These are phyloP conservation scores for Sarocladium oryzae DNA, from an alignment of 2,329 filamentous ascomycete genomes.

Conservation along the genomic window DNA sequence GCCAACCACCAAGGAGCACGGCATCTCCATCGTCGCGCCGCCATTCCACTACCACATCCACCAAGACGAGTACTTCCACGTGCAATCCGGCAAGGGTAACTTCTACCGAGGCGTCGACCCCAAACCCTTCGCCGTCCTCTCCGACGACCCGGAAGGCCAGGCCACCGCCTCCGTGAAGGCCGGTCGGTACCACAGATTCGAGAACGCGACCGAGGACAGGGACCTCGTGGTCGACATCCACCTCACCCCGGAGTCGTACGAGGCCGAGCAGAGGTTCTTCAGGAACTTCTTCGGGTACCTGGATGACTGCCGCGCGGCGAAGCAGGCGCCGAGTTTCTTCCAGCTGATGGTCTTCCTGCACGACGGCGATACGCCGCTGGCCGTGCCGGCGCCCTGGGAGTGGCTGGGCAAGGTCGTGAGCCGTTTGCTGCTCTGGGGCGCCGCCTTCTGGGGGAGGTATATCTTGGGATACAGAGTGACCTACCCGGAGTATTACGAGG, in stretches of 20 bases:
- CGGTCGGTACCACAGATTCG: conserved; percentile 1
- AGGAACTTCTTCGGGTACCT: conserved; percentile 7
- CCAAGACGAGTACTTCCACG: conserved; percentile 6
- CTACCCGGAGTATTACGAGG: conserved; percentile 6
- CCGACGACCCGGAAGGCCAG: background rate
- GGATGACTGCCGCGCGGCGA: background rate
- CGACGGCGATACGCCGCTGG: conserved; percentile 4
- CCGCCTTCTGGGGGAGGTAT: background rate
- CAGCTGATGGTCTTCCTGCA: conserved; percentile 7
- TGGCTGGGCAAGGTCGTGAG: background rate
- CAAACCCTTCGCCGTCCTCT: background rate
- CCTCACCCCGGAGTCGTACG: conserved; percentile 4
- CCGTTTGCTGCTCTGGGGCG: background rate
- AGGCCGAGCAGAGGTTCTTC: conserved; percentile 5
- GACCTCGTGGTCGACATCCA: conserved; percentile 5
- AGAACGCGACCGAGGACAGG: background rate
- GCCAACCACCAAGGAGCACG: background rate
- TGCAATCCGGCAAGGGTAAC: conserved; percentile 3
- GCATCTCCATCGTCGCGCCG: background rate
- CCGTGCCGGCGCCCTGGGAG: conserved; percentile 4
- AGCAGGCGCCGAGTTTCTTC: conserved; percentile 5
- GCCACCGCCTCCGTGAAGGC: background rate
- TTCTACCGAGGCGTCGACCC: conserved; percentile 5
- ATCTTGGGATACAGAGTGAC: conserved; percentile 1
- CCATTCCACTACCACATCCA: conserved; percentile 8